These are phyloP conservation scores for Fusarium miscanthi DNA, from an alignment of 2,329 filamentous ascomycete genomes.

Conservation along the genomic window DNA sequence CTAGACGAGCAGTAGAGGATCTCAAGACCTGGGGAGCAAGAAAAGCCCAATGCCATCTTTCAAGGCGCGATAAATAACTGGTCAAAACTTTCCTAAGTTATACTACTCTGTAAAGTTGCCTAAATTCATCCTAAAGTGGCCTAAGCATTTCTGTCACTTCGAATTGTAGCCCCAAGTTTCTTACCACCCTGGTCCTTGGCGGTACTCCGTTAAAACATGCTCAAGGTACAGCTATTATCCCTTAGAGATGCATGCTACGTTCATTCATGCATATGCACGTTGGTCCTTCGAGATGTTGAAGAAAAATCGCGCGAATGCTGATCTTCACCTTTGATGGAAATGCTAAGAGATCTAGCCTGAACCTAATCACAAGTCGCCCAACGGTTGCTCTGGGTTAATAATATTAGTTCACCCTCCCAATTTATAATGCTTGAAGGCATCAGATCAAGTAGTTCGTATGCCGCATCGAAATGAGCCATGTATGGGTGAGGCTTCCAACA, in stretches of 20 bases:
- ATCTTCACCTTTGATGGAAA: conserved; percentile 11
- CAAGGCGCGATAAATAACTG: too few species aligned
- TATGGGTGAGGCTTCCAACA: neutral
- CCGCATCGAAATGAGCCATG: neutral
- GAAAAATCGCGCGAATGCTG: conserved; percentile 29
- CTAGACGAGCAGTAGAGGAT: neutral
- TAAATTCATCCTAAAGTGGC: neutral
- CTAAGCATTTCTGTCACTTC: neutral
- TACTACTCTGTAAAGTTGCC: neutral
- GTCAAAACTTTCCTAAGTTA: neutral
- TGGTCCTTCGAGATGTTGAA: neutral
- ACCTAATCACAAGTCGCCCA: conserved; percentile 1
- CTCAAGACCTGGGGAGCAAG: neutral
- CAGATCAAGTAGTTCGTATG: neutral
- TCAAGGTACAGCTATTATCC: conserved; percentile 9
- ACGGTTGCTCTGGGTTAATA: neutral
- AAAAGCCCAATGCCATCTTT: neutral
- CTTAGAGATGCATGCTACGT: conserved; percentile 19
- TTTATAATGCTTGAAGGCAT: neutral
- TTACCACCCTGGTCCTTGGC: neutral
- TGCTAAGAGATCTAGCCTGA: conserved; percentile 7
- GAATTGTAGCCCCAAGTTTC: neutral
- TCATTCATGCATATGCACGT: neutral
- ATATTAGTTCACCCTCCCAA: neutral
- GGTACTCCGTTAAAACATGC: neutral